Evolutionary conservation across 2,329 filamentous ascomycete species (phyloP).

Genomic region (Cladosporium sp.): DNA sequence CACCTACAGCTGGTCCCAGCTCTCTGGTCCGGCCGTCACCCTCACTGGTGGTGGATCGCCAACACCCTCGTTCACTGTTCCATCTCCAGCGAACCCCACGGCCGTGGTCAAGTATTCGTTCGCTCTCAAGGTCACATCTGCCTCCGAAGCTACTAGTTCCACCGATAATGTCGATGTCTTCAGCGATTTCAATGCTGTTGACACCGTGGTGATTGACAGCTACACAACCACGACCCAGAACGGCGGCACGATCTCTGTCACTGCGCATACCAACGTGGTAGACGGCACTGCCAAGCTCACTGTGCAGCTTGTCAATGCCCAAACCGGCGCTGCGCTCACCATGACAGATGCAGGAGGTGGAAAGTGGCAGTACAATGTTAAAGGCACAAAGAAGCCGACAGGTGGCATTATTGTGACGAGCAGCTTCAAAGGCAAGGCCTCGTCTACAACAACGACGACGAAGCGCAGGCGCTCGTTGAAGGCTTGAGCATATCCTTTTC

Average conservation of each 20-base stretch:
- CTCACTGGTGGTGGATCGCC: conserved; percentile 24
- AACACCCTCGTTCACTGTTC: not conserved
- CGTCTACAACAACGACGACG: not conserved
- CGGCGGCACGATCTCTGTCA: conserved; percentile 35
- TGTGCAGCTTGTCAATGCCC: conserved; percentile 32
- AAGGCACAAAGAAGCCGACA: conserved; percentile 32
- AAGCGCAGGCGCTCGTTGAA: conserved; percentile 11
- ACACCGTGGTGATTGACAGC: conserved; percentile 36
- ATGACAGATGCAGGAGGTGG: conserved; percentile 29
- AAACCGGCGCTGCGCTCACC: conserved; percentile 27
- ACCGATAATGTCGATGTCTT: conserved; percentile 35
- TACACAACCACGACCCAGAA: conserved; percentile 37
- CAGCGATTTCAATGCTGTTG: conserved; percentile 29
- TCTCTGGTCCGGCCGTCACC: conserved; percentile 28
- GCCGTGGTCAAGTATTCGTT: conserved; percentile 33
- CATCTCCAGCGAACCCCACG: conserved; percentile 22
- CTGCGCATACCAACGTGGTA: conserved; percentile 38
- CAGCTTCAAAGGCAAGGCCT: not conserved
- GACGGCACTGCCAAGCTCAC: conserved; percentile 35
- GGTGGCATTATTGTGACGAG: conserved; percentile 27
- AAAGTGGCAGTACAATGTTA: conserved; percentile 33
- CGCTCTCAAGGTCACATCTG: conserved; percentile 33
- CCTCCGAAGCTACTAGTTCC: conserved; percentile 28
- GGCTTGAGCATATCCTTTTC: not conserved
- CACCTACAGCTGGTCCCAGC: conserved; percentile 26